Conservation (phyloP, 2,329 filamentous ascomycete genomes). For the Calycina herbarum region DNA sequence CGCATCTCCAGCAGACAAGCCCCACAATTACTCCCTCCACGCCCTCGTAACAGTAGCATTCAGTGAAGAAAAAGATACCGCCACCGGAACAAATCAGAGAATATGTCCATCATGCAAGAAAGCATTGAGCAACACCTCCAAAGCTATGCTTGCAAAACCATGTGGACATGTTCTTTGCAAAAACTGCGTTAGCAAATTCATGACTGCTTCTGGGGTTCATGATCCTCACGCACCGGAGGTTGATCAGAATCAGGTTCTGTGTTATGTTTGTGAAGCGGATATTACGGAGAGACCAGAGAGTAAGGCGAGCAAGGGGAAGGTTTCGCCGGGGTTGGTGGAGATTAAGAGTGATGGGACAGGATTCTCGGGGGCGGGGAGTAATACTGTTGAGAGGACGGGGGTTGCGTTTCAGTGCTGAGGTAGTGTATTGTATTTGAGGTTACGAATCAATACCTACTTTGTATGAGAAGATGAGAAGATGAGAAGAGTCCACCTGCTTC, state of each 20-base stretch:
- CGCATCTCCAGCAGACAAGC: conserved; percentile 62
- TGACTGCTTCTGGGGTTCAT: conserved; percentile 56
- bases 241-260: conserved; percentile 57
- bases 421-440: not conserved
- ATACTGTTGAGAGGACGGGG: conserved; percentile 74
- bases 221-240: conserved; percentile 59
- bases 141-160: conserved; percentile 78
- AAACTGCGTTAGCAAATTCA: conserved; percentile 80
- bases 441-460: not conserved
- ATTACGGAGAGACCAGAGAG: conserved; percentile 53
- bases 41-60: conserved; percentile 76
- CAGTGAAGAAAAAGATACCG: conserved; percentile 63
- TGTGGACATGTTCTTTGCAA: conserved; percentile 93
- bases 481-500: too few species aligned
- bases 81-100: conserved; percentile 47
- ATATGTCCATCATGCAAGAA: conserved; percentile 88
- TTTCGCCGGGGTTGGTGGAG: conserved; percentile 72
- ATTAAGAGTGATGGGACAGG: conserved; percentile 87
- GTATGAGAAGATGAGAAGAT: too few species aligned
- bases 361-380: conserved; percentile 84
- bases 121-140: conserved; percentile 75
- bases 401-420: conserved; percentile 79
- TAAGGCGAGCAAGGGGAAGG: conserved; percentile 49
- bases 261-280: conserved; percentile 85
- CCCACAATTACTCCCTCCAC: conserved; percentile 77